Evolutionary conservation across 495 filamentous ascomycete species (phyloP).

Genomic region (Neurospora sublineolata): DNA sequence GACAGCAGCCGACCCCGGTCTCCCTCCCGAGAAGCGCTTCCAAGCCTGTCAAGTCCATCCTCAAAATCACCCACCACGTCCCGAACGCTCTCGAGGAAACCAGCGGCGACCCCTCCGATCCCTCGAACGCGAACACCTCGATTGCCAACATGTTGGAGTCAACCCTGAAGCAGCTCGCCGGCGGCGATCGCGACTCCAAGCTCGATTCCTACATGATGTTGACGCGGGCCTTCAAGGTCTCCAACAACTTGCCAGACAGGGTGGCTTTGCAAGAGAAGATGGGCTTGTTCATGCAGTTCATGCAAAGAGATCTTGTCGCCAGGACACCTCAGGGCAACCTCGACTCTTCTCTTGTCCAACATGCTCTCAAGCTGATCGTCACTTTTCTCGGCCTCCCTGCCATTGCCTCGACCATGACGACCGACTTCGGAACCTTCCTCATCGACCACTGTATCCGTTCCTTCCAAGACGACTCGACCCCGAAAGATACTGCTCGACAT

Average conservation of each 20-base stretch:
- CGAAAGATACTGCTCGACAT: slow-evolving; percentile 67
- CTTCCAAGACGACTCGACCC: slow-evolving; percentile 41
- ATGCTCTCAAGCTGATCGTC: slow-evolving; percentile 62
- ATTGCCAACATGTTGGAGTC: slow-evolving; percentile 76
- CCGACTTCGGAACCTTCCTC: slow-evolving; percentile 68
- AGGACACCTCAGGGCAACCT: slow-evolving; percentile 37
- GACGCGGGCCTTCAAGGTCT: slow-evolving; percentile 60
- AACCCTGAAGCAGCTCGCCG: slow-evolving; percentile 63
- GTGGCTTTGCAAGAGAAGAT: slow-evolving; percentile 66
- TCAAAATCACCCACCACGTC: slow-evolving; percentile 53
- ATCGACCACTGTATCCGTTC: slow-evolving; percentile 64
- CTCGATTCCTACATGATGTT: slow-evolving; percentile 82
- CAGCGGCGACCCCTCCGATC: slow-evolving; percentile 20
- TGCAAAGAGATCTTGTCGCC: slow-evolving; percentile 62
- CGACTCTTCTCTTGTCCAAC: slow-evolving; percentile 56
- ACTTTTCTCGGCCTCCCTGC: slow-evolving; percentile 58
- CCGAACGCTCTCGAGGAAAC: slow-evolving; percentile 32
- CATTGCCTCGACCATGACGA: slow-evolving; percentile 51
- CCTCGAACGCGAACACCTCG: slow-evolving; percentile 27
- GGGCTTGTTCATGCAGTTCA: slow-evolving; percentile 58
- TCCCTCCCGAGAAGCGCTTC: slow-evolving; percentile 47
- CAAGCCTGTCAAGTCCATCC: slow-evolving; percentile 72
- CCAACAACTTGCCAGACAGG: slow-evolving; percentile 61
- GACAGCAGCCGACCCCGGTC: slow-evolving; percentile 28
- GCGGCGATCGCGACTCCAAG: slow-evolving; percentile 52